Evolutionary conservation across 768 basidiomycete genomes (phyloP).

Genomic region (Macrolepiota dolichaula): DNA sequence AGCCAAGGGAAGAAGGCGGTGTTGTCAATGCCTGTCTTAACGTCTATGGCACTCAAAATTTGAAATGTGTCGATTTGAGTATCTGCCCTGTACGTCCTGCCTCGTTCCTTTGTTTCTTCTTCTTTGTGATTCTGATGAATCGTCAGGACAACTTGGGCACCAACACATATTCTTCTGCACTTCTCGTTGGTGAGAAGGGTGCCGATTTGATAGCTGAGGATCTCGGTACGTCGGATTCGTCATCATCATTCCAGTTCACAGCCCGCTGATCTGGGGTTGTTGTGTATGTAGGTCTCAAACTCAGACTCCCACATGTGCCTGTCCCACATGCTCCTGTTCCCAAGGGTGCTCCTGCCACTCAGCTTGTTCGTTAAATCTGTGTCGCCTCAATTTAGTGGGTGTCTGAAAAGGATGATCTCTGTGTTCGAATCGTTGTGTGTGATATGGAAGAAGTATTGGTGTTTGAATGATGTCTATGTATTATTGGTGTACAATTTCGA

Average conservation of each 20-base stretch:
- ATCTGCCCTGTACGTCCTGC: conserved; percentile 58
- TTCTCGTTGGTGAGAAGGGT: conserved; percentile 70
- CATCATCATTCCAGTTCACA: neutral
- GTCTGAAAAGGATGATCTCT: too few species aligned
- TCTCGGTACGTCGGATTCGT: conserved; percentile 39
- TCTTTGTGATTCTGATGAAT: neutral
- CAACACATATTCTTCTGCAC: conserved; percentile 70
- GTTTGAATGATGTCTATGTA: too few species aligned
- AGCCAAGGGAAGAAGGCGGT: conserved; percentile 61
- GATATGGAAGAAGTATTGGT: too few species aligned
- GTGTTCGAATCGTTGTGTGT: too few species aligned
- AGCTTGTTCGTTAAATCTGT: conserved; percentile 41
- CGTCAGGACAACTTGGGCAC: conserved; percentile 67
- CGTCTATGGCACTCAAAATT: conserved; percentile 63
- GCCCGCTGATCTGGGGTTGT: neutral
- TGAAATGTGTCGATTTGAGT: conserved; percentile 66
- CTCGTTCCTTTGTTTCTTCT: neutral
- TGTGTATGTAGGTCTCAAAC: conserved; percentile 48
- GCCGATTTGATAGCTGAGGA: conserved; percentile 60
- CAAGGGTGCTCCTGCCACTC: conserved; percentile 47
- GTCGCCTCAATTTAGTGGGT: too few species aligned
- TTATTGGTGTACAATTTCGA: too few species aligned
- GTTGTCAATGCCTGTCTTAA: conserved; percentile 63
- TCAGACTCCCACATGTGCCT: conserved; percentile 60
- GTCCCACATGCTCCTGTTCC: conserved; percentile 67